phyloP scores from a whole-genome alignment of 257 asterid species.

The Linderniella brevidens region DNA sequence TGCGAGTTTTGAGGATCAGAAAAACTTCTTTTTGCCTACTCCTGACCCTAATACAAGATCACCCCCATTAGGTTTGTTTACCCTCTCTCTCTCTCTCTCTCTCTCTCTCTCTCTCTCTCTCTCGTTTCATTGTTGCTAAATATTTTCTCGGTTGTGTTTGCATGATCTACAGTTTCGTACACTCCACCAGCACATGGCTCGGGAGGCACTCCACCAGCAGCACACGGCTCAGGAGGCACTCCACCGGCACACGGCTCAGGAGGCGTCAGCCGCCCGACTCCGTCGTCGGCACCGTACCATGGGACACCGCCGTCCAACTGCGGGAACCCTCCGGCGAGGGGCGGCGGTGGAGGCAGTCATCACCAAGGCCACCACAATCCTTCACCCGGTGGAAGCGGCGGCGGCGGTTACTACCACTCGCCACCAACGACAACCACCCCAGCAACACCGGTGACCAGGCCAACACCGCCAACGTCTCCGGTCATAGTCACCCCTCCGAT shows the following conservation, averaged over 20 bases:
- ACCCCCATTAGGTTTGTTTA: slow-evolving; percentile 28
- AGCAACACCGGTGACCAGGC: not conserved
- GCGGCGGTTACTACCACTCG: slow-evolving; percentile 18
- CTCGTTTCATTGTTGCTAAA: not conserved
- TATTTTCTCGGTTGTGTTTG: not conserved
- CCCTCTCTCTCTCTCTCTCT: not conserved
- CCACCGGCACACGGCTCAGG: slow-evolving; percentile 32
- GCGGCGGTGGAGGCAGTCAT: slow-evolving; percentile 19
- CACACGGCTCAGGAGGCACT: slow-evolving; percentile 21
- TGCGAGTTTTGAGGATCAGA: slow-evolving; percentile 33
- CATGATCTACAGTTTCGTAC: slow-evolving; percentile 17
- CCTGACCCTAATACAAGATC: slow-evolving; percentile 23
- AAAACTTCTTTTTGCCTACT: slow-evolving; percentile 27
- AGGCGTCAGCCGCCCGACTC: slow-evolving; percentile 23
- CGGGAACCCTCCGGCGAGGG: slow-evolving; percentile 13
- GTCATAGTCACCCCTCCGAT: slow-evolving; percentile 13
- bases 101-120: not conserved
- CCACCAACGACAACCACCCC: slow-evolving; percentile 22
- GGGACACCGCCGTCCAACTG: slow-evolving; percentile 41
- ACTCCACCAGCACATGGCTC: slow-evolving; percentile 27
- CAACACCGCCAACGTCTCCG: slow-evolving; percentile 8
- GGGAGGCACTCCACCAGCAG: slow-evolving; percentile 25
- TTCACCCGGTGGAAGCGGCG: slow-evolving; percentile 10
- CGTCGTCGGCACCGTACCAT: slow-evolving; percentile 20
- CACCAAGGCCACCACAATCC: slow-evolving; percentile 11